phyloP scores from a whole-genome alignment of 2,329 filamentous ascomycete genomes.

The Hypoxylon sp. region DNA sequence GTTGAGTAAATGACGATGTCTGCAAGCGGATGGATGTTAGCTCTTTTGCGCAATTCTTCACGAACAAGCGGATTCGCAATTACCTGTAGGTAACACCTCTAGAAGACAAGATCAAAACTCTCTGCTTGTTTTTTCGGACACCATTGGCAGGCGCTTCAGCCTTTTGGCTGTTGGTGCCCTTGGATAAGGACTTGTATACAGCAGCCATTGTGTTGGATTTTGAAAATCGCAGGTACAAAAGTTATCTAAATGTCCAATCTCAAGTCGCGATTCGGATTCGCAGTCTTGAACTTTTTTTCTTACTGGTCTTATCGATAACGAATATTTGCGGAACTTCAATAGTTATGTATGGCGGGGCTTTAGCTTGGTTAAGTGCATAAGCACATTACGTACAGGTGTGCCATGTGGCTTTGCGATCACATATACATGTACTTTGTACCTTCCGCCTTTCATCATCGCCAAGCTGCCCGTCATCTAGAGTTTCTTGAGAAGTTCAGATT shows the following conservation, averaged over 20 bases:
- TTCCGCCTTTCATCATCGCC: constrained; percentile 10
- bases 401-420: constrained; percentile 11
- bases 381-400: constrained; percentile 2
- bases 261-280: constrained; percentile 16
- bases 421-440: constrained; percentile 6
- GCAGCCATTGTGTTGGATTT: constrained; percentile 64
- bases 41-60: constrained; percentile 8
- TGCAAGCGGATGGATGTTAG: constrained; percentile 62
- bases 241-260: constrained; percentile 2
- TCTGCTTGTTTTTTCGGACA: constrained; percentile 71
- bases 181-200: constrained; percentile 79
- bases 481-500: constrained; percentile 8
- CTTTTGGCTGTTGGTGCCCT: constrained; percentile 60
- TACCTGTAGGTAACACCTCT: constrained; percentile 83
- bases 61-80: neutral
- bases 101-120: constrained; percentile 90
- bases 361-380: too few relatives aligned
- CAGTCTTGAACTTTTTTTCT: constrained; percentile 32
- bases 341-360: constrained; percentile 26
- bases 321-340: neutral
- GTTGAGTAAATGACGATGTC: constrained; percentile 91
- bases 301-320: constrained; percentile 34
- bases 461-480: constrained; percentile 13
- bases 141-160: constrained; percentile 59
- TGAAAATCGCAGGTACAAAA: too few relatives aligned